These are phyloP conservation scores for Annulohypoxylon moriforme DNA, from an alignment of 495 filamentous ascomycete species.

Conservation along the genomic window DNA sequence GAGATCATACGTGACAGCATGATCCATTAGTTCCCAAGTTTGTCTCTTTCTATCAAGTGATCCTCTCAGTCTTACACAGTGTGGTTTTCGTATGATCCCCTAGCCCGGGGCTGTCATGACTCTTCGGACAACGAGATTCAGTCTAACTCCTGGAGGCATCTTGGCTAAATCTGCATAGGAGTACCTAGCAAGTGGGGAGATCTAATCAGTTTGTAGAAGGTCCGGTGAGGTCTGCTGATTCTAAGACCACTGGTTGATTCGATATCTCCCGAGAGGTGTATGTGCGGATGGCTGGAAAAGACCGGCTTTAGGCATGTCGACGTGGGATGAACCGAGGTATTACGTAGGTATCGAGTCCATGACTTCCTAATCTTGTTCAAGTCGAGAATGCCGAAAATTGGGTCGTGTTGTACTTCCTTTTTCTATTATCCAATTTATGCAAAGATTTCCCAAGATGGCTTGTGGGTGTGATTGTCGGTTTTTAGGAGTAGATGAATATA, in stretches of 20 bases:
- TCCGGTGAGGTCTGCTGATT: background rate
- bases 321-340: background rate
- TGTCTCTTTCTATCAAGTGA: background rate
- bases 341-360: background rate
- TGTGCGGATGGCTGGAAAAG: background rate
- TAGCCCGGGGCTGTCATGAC: background rate
- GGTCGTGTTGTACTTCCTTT: background rate
- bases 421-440: background rate
- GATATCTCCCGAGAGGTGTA: background rate
- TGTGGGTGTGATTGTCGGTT: background rate
- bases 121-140: background rate
- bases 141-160: background rate
- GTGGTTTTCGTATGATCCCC: background rate
- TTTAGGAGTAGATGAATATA: background rate
- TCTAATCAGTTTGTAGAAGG: conserved; percentile 1
- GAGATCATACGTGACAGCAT: background rate
- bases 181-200: conserved; percentile 16
- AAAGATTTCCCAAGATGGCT: background rate
- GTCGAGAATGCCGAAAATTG: background rate
- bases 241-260: background rate
- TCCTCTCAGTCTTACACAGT: conserved; percentile 1
- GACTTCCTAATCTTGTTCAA: background rate
- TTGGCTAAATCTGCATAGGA: background rate
- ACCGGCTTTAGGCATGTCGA: conserved; percentile 2
- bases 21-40: background rate